Conservation (phyloP, 768 basidiomycete species). For the Mycena chlorophos region DNA sequence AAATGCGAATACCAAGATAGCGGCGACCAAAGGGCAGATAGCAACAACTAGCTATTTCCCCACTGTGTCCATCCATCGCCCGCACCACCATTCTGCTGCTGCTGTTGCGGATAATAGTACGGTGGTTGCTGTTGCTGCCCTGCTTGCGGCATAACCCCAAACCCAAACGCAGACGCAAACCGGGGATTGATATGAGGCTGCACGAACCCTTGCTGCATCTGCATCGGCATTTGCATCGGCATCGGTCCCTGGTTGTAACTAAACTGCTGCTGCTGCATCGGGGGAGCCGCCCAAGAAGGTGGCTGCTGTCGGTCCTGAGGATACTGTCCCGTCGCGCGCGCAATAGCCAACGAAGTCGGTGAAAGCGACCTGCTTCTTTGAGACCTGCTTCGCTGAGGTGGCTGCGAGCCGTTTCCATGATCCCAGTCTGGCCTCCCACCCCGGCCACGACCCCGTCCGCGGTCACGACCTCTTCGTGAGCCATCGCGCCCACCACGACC, state of each 20-base stretch:
- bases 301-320: constrained; percentile 16
- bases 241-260: constrained; percentile 5
- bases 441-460: constrained; percentile 31
- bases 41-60: too few species aligned
- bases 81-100: not conserved
- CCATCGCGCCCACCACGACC: constrained; percentile 36
- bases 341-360: constrained; percentile 49
- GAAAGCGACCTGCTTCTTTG: constrained; percentile 32
- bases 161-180: constrained; percentile 67
- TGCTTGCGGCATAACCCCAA: constrained; percentile 37
- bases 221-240: too few species aligned
- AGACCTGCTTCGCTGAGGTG: constrained; percentile 24
- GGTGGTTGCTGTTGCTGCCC: constrained; percentile 23
- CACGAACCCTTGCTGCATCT: constrained; percentile 42
- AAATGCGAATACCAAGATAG: too few species aligned
- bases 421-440: constrained; percentile 12
- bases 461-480: constrained; percentile 30
- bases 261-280: constrained; percentile 23
- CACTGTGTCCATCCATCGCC: not conserved
- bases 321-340: constrained; percentile 46
- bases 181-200: constrained; percentile 85
- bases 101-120: constrained; percentile 11
- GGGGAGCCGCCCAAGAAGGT: too few species aligned
- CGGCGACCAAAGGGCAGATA: too few species aligned
- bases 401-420: constrained; percentile 19